A percentile compares a stretch with the other conserved stretches of the same genome.
These are phyloP conservation scores for Lactarius akahatsu DNA, from an alignment of 768 basidiomycete species.

Conservation along the genomic window DNA sequence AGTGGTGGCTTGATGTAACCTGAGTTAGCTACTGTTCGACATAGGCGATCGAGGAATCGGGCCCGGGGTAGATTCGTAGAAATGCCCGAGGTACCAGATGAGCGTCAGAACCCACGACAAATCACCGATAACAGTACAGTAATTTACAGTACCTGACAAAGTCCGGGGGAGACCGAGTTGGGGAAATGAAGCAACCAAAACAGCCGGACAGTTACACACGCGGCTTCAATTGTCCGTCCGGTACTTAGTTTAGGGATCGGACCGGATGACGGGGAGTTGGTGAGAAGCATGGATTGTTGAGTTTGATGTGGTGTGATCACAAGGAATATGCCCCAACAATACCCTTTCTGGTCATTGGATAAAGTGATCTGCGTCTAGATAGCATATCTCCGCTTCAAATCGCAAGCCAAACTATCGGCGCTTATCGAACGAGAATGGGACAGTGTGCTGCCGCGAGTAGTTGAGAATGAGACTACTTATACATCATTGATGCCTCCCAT, in stretches of 20 bases:
- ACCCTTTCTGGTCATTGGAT: background rate
- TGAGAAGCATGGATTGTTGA: constrained; percentile 2
- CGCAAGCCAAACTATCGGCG: background rate
- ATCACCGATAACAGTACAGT: too few relatives aligned
- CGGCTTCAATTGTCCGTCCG: background rate
- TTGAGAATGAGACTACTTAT: too few relatives aligned
- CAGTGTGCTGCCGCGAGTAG: background rate
- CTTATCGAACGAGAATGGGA: background rate
- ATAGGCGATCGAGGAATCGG: background rate
- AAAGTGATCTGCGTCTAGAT: background rate
- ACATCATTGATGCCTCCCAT: background rate
- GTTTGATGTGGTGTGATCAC: constrained; percentile 3
- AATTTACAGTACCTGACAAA: background rate
- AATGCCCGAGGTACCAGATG: background rate
- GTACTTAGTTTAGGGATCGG: background rate
- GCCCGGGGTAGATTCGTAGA: background rate
- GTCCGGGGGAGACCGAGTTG: background rate
- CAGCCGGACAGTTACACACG: background rate
- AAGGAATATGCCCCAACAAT: background rate
- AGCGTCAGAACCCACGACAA: background rate
- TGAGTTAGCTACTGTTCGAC: background rate
- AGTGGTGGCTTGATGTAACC: background rate
- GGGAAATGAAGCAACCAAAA: background rate
- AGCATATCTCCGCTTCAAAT: constrained; percentile 1
- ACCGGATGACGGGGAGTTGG: constrained; percentile 3